Base-by-base conservation (phyloP, 257 asterid genomes). In the Linderniella brevidens region DNA sequence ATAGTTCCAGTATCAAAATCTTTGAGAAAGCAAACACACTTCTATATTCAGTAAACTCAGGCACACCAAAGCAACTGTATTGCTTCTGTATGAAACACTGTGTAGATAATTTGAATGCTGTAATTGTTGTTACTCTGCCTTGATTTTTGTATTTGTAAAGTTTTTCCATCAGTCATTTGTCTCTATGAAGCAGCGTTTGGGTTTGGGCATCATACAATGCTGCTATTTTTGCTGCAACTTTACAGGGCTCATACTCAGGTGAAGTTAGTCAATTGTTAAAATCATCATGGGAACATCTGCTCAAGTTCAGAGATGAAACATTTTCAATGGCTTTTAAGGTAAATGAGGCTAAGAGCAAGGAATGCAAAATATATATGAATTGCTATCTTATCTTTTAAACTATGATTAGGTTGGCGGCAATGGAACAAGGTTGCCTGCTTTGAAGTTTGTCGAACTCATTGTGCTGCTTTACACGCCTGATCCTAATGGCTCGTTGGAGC, bases 381-480 rank as follows among this genome's bases (percentile, higher is more conserved):
- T 56, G 47, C 47, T 55, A 41, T 64, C 56, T 80, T 47, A 72
- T 66, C 58, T 29, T n/a, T 46, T 48, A 60, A 45, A 56, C 52
- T 35, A 57, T 35, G 48, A 44, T 56, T 60, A 90, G 96, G 75
- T 60, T 70, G 94, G 81, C 67, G 69, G 69, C 68, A 96, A 90
- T 56, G 96, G 98, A 44, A 80, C 85, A 69, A 79, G 90, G 66
- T 67, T 85, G 64, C 82, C 92, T 14, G 98, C 96, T 0, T 68
- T 90, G 68, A 85, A 90, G 73, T 90, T 90, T 67, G 87, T 90
- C 52, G 94, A 80, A 66, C 66, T 87, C 16, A 77, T 78, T 48
- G 75, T 90, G 63, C 68, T 90, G 41, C 96, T 85, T 62, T 90
- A 81, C 63, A 81, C 98, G 12, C 86, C 94, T 48, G 88, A 88